Base-by-base conservation (phyloP, 257 asterid genomes). In the Striga asiatica region DNA sequence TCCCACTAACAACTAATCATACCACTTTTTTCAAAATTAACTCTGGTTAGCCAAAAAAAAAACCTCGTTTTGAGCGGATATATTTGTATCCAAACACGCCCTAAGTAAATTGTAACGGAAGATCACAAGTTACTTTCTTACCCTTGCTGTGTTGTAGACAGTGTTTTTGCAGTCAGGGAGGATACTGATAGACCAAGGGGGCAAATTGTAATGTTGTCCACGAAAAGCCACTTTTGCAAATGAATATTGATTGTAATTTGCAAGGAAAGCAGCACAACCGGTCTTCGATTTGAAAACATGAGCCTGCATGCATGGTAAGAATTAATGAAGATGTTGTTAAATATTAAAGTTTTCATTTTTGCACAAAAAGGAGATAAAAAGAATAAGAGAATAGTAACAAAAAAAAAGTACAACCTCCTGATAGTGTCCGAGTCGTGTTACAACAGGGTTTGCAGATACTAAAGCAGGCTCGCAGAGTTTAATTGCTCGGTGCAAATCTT, bases 391-490 rank as follows among this genome's bases (percentile, higher is more conserved):
- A 37, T 1, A 6, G 37, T 21, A 58, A 52, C 27, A 31, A n/a
- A n/a, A n/a, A n/a, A 52, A n/a, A n/a, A 47, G 9, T 50, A 54
- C n/a, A 61, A 92, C 99, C 97, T 92, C 95, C 69, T 92, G 95
- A 70, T 74, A 76, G 83, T 78, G 82, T 73, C 99, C 99, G 9
- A 92, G 95, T 17, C 93, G 42, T 0, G 78, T 81, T 65, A 83
- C 91, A 6, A 75, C 47, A 41, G 91, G 99, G 72, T 82, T 79
- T 64, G 77, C 86, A 25, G 87, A 82, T 38, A 85, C 68, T 27
- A 92, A 76, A 72, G 97, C 96, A 45, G 95, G 94, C 72, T 92
- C 99, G 66, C 97, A 88, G 54, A 92, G 85, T 75, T 92, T 88
- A 70, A 92, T 85, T 61, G 99, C 99, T 78, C 99, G 61, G 65